A percentile compares a stretch with the other conserved stretches of the same genome.
Evolutionary conservation across 208 protist genomes (phyloP).

Genomic region (Strigomonas galati): DNA sequence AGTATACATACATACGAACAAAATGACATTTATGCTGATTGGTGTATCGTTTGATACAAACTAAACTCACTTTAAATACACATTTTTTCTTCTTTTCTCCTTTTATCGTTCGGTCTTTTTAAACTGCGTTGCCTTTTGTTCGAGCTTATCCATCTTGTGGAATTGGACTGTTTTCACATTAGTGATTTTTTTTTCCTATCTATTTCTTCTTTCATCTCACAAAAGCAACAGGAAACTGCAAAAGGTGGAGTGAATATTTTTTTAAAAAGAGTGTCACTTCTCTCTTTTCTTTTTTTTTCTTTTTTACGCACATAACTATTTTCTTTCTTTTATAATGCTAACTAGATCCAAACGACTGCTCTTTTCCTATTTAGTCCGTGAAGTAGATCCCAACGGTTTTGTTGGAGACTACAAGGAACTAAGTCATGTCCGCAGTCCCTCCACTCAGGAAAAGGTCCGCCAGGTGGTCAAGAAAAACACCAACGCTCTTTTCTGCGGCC

Average conservation of each 20-base stretch:
- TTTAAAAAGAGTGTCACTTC: not conserved
- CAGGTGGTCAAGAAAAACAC: slow-evolving; percentile 27
- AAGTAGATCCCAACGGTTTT: slow-evolving; percentile 77
- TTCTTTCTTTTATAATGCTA: slow-evolving; percentile 1
- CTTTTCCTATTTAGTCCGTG: slow-evolving; percentile 53
- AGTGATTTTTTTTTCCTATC: not conserved
- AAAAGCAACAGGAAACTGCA: too few relatives aligned
- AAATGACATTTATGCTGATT: slow-evolving; percentile 4
- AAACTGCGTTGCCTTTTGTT: too few relatives aligned
- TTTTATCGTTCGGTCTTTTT: too few relatives aligned
- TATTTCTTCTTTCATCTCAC: slow-evolving; percentile 2
- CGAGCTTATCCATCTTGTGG: too few relatives aligned
- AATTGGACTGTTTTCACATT: too few relatives aligned
- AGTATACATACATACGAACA: not conserved
- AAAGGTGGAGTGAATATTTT: too few relatives aligned
- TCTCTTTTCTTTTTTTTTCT: slow-evolving; percentile 11
- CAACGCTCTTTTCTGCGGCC: slow-evolving; percentile 80
- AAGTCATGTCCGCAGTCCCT: slow-evolving; percentile 29
- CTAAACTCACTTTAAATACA: not conserved
- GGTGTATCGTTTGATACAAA: not conserved
- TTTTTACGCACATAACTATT: slow-evolving; percentile 1
- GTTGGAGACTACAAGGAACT: slow-evolving; percentile 56
- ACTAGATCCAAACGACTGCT: not conserved
- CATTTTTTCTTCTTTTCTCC: slow-evolving; percentile 6
- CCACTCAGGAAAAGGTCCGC: slow-evolving; percentile 36